Percentiles rank a stretch among this genome's conserved stretches.
Evolutionary conservation across 176 grass and related monocot species (phyloP).

Genomic region (Cenchrus purpureus): DNA sequence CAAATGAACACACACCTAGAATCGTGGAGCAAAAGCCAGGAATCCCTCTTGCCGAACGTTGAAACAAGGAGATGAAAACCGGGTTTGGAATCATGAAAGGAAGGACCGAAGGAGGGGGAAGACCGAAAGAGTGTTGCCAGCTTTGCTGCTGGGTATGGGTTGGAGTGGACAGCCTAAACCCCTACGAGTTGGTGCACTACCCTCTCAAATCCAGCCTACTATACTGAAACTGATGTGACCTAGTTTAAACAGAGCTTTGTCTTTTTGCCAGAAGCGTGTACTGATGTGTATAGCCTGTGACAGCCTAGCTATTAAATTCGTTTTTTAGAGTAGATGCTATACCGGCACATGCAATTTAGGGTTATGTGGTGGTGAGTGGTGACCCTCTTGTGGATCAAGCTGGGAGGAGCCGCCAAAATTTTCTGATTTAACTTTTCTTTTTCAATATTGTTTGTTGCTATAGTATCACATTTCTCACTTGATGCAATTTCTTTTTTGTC

Average conservation of each 20-base stretch:
- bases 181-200: not conserved
- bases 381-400: not conserved
- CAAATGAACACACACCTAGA: conserved; percentile 13
- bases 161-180: conserved; percentile 27
- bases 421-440: not conserved
- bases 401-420: not conserved
- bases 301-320: conserved; percentile 10
- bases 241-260: conserved; percentile 26
- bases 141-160: not conserved
- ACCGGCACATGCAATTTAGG: conserved; percentile 25
- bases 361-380: not conserved
- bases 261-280: conserved; percentile 30
- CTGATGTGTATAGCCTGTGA: too few relatives aligned
- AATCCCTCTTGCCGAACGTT: conserved; percentile 47
- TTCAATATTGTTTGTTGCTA: not conserved
- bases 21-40: conserved; percentile 54
- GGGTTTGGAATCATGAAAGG: conserved; percentile 30
- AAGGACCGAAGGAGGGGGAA: not conserved
- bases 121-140: not conserved
- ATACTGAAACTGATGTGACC: conserved; percentile 41
- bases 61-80: conserved; percentile 28
- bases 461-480: not conserved
- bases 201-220: not conserved
- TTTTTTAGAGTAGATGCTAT: conserved; percentile 8
- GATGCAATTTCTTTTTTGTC: too few relatives aligned